Evolutionary conservation across 2,329 filamentous ascomycete genomes (phyloP), one percentile per base, ranked within the genome.

Genomic region (Neonectria ditissima): DNA sequence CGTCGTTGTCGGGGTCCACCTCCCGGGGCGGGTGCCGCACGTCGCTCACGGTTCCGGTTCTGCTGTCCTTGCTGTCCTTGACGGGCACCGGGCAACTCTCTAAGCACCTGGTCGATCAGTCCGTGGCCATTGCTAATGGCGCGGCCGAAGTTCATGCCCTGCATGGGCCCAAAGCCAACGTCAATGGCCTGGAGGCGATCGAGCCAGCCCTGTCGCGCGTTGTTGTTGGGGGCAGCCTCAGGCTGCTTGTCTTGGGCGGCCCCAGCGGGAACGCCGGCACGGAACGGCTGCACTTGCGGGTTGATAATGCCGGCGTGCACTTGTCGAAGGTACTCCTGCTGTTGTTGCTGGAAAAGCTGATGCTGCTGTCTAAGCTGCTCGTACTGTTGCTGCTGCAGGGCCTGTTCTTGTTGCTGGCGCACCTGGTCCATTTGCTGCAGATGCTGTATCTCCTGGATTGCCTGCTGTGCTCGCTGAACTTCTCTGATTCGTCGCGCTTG

Each of bases 111-210:
- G 1, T 9, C 56, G 20, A 54, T 34, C 37, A 26, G 11, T 18
- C 22, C 24, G 4, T 5, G 10, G 16, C 26, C 48, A 20, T 55
- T 37, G n/a, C 26, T 20, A 22, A 56, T 28, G 14, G 37, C 10
- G 18, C 59, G 59, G 3, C 52, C 45, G 18, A 61, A 56, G 34
- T 55, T 37, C n/a, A 56, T 16, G 2, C 28, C 52, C 26, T 62
- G 59, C 59, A 56, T 52, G 4, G 59, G 52, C 7, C 59, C 59
- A 16, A 56, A 56, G 13, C 59, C 59, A 13, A 62, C 4, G 28
- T 55, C 41, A 14, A 52, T 34, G 6, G 18, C 37, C 3, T 51
- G 45, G 20, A 62, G 45, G 2, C 44, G 52, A 9, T 56, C 22
- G 11, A 52, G 45, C 59, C 59, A 62, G 14, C 16, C 22, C 4